Evolutionary conservation across 345 rosid species (phyloP).

Genomic region (Citrus trifoliata): DNA sequence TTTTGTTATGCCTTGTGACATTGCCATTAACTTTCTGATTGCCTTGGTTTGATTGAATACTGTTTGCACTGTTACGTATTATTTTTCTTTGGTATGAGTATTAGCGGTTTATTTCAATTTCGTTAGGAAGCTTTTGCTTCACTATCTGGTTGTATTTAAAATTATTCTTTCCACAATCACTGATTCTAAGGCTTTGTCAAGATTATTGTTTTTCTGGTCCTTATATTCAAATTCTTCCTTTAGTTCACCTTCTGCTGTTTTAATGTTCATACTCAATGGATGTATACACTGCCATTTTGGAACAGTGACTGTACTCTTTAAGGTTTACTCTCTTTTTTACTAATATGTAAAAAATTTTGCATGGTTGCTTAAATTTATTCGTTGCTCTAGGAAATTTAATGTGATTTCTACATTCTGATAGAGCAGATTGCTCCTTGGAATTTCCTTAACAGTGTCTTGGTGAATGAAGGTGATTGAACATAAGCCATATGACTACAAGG

Average conservation of each 20-base stretch:
- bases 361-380: not conserved
- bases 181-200: not conserved
- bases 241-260: not conserved
- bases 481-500: conserved; percentile 85
- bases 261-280: not conserved
- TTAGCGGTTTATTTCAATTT: not conserved
- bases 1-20: not conserved
- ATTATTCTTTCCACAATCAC: not conserved
- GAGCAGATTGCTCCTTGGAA: not conserved
- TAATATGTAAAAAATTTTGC: not conserved
- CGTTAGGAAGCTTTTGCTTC: not conserved
- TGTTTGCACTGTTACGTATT: not conserved
- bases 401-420: not conserved
- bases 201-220: not conserved
- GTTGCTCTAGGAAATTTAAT: not conserved
- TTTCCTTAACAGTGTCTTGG: conserved; percentile 16
- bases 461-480: conserved; percentile 88
- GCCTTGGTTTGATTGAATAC: not conserved
- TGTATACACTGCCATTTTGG: no score
- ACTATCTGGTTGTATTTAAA: not conserved
- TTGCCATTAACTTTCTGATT: not conserved
- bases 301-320: not conserved
- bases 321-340: no score
- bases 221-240: not conserved
- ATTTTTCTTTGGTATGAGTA: not conserved